A percentile compares a stretch with the other conserved stretches of the same genome.
phyloP scores from a whole-genome alignment of 192 early-diverging fungal species.

The Piromyces finnis region DNA sequence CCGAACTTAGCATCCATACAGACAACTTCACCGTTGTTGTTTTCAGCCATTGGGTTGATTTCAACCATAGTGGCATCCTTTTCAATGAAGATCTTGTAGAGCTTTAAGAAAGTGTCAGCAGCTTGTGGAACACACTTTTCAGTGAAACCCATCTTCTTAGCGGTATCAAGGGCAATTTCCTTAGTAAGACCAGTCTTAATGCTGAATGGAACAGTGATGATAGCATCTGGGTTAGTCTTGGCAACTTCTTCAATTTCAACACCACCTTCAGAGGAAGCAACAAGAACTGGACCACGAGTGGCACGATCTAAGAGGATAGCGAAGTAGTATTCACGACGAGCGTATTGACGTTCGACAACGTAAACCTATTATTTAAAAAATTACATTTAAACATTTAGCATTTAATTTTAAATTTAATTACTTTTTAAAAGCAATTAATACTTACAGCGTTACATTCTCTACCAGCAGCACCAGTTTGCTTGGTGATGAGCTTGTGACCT shows the following conservation, averaged over 20 bases:
- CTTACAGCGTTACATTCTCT: conserved; percentile 66
- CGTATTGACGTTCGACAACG: conserved; percentile 90
- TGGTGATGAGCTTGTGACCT: conserved; percentile 92
- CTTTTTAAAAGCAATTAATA: no score
- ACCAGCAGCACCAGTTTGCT: conserved; percentile 91
- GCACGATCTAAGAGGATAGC: conserved; percentile 94
- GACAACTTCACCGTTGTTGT: conserved; percentile 66
- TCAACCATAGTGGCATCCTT: conserved; percentile 97
- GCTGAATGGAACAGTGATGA: conserved; percentile 79
- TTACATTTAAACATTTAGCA: no score
- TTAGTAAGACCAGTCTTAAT: conserved; percentile 63
- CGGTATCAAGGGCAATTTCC: conserved; percentile 57
- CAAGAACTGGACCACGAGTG: conserved; percentile 82
- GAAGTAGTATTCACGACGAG: conserved; percentile 97
- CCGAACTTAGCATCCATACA: conserved; percentile 99
- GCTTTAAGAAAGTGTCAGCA: conserved; percentile 71
- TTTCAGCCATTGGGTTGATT: conserved; percentile 97
- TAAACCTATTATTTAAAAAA: conserved; percentile 45
- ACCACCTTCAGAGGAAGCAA: conserved; percentile 93
- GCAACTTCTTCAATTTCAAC: conserved; percentile 97
- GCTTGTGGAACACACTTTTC: conserved; percentile 52
- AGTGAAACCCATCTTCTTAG: conserved; percentile 77
- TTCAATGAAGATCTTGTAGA: conserved; percentile 93
- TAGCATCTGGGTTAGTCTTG: conserved; percentile 86
- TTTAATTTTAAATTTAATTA: no score